Conservation (phyloP, 345 rosid genomes). For the Populus deltoides region DNA sequence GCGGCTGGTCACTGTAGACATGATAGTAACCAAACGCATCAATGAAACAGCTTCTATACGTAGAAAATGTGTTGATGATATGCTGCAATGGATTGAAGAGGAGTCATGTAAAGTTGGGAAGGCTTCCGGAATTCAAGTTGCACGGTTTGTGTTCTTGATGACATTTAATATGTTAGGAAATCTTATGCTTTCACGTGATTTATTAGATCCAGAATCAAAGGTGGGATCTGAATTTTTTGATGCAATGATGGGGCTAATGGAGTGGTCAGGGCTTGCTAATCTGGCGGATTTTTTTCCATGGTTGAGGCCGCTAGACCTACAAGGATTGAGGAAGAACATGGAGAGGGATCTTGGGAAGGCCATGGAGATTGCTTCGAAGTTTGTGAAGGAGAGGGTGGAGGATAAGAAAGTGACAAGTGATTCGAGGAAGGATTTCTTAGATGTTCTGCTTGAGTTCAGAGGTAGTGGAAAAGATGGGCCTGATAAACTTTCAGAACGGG, state of each 20-base stretch:
- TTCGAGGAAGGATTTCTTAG: constrained; percentile 43
- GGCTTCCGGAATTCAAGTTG: constrained; percentile 31
- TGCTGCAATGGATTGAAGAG: constrained; percentile 47
- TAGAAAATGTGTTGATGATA: constrained; percentile 40
- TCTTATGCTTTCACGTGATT: constrained; percentile 52
- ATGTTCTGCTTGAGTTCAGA: constrained; percentile 47
- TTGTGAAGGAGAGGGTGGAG: constrained; percentile 40
- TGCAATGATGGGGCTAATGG: constrained; percentile 34
- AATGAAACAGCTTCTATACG: constrained; percentile 36
- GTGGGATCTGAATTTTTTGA: constrained; percentile 30
- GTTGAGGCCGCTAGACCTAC: constrained; percentile 49
- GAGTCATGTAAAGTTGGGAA: constrained; percentile 13
- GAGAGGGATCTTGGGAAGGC: constrained; percentile 49
- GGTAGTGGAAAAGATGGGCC: constrained; percentile 52
- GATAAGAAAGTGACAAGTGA: constrained; percentile 7
- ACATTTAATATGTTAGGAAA: constrained; percentile 51
- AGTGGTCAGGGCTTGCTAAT: constrained; percentile 38
- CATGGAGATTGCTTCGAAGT: constrained; percentile 35
- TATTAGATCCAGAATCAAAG: constrained; percentile 39
- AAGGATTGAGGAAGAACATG: constrained; percentile 48
- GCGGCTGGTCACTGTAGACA: constrained; percentile 46
- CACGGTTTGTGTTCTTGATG: constrained; percentile 38
- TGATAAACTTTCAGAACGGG: constrained; percentile 26
- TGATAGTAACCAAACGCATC: constrained; percentile 43
- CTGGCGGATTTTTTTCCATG: constrained; percentile 45